Evolutionary conservation across 352 stramenopile genomes (phyloP), one percentile per base, ranked within the genome.

Genomic region (Elongisporangium senticosum): DNA sequence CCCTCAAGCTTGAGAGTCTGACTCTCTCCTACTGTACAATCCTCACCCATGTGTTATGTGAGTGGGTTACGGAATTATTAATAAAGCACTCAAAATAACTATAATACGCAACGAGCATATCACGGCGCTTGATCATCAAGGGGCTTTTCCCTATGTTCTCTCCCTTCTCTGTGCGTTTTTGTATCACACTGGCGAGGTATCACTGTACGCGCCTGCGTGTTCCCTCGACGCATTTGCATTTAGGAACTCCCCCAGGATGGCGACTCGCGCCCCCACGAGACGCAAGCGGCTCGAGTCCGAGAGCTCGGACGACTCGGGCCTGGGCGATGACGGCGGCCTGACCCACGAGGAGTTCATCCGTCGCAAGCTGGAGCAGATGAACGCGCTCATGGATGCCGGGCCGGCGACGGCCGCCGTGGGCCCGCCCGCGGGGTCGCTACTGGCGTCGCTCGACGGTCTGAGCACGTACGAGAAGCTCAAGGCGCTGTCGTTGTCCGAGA

Each of bases 401-500:
- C 63, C 39, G 63, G 23, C 48, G 51, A 17, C 23, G 22, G 50
- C 23, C 28, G 17, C 40, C 40, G 3, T 53, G 21, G 39, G 22
- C 15, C 22, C 59, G 43, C 24, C 39, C 13, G 49, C 53, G 21
- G 43, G 24, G 15, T 55, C 59, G 43, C 49, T 53, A 19, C 28
- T 62, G 15, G 39, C 51, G 19, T 54, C 58, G 40, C 40, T 61
- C 10, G 65, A 62, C 22, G 60, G 56, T 17, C 64, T 68, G 67
- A 81, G 65, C 28, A 63, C 68, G 20, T 85, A 65, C 58, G 74
- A 80, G 54, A 78, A 79, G 67, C 65, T 89, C n/a, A 75, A 83
- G 56, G 71, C 73, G 49, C 58, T 87, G 20, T 72, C 74, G 19
- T 60, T 79, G 24, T 67, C 77, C 6, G 72, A 79, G 48, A 72